Conservation (phyloP, 805 yeast genomes). For the Yarrowia keelungensis region DNA sequence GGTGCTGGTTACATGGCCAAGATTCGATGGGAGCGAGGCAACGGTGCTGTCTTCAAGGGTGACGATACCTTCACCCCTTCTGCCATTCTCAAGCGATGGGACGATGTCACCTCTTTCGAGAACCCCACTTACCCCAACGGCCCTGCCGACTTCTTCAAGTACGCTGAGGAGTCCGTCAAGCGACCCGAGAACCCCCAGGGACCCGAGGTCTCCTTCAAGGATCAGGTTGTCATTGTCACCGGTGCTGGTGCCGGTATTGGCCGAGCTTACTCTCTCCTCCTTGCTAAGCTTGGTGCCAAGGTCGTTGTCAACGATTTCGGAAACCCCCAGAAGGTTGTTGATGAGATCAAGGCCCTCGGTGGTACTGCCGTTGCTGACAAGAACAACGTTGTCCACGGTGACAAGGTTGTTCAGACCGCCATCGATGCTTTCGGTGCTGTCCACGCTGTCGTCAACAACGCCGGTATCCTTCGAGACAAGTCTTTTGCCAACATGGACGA, state of each 20-base stretch:
- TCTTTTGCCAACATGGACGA: constrained; percentile 86
- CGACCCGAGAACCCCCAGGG: constrained; percentile 69
- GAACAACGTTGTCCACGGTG: constrained; percentile 83
- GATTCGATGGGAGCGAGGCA: constrained; percentile 92
- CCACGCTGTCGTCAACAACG: constrained; percentile 88
- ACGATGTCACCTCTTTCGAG: constrained; percentile 65
- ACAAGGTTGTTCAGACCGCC: constrained; percentile 78
- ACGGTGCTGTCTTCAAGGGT: constrained; percentile 84
- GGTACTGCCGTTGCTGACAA: constrained; percentile 83
- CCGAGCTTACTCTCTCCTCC: constrained; percentile 81
- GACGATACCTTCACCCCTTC: constrained; percentile 83
- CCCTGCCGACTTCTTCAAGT: constrained; percentile 71
- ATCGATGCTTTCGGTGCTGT: constrained; percentile 78
- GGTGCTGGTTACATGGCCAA: constrained; percentile 95
- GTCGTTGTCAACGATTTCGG: constrained; percentile 90
- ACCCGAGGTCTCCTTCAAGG: constrained; percentile 66
- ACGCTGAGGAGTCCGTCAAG: constrained; percentile 61
- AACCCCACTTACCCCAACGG: constrained; percentile 71
- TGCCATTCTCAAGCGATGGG: constrained; percentile 72
- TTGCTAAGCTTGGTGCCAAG: constrained; percentile 92
- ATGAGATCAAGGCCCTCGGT: constrained; percentile 74
- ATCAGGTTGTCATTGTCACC: constrained; percentile 87
- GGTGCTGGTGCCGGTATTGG: constrained; percentile 98
- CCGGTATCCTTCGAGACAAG: constrained; percentile 91
- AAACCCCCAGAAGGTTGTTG: constrained; percentile 74